phyloP scores from a whole-genome alignment of 2,329 filamentous ascomycete species.

The Arthrobotrys entomopaga region DNA sequence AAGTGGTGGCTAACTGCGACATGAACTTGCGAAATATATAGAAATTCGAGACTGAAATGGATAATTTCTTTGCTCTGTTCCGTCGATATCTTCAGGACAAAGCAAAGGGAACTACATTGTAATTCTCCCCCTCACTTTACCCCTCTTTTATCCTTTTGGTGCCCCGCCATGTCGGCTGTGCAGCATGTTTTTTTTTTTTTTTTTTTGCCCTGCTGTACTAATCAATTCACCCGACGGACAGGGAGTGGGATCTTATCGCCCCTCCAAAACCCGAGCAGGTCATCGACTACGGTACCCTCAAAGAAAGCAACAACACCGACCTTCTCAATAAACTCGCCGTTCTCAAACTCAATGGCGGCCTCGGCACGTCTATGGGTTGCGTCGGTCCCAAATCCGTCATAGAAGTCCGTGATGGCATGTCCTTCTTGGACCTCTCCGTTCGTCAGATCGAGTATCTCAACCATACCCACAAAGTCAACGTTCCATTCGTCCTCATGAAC shows the following conservation, averaged over 20 bases:
- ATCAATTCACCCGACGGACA: conserved; percentile 62
- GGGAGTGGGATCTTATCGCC: conserved; percentile 95
- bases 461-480: conserved; percentile 95
- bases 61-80: conserved; percentile 99
- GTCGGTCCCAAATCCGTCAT: conserved; percentile 99
- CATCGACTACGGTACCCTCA: conserved; percentile 89
- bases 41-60: conserved; percentile 99
- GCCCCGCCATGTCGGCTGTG: conserved; percentile 41
- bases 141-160: conserved; percentile 10
- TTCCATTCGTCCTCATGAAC: conserved; percentile 99
- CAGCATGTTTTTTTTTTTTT: conserved; percentile 4
- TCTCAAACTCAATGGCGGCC: conserved; percentile 98
- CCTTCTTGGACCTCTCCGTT: conserved; percentile 97
- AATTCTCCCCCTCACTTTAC: conserved; percentile 61
- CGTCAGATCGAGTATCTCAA: conserved; percentile 99
- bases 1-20: neutral
- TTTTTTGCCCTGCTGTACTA: too few species aligned
- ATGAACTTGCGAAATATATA: conserved; percentile 61
- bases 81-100: conserved; percentile 98
- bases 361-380: conserved; percentile 99
- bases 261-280: conserved; percentile 94
- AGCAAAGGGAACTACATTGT: conserved; percentile 93
- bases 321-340: conserved; percentile 98
- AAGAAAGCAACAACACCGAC: conserved; percentile 87
- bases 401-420: conserved; percentile 99